Base-by-base conservation (phyloP, 1,139 yeast genomes). In the Casaregolazyma suthepensis region DNA sequence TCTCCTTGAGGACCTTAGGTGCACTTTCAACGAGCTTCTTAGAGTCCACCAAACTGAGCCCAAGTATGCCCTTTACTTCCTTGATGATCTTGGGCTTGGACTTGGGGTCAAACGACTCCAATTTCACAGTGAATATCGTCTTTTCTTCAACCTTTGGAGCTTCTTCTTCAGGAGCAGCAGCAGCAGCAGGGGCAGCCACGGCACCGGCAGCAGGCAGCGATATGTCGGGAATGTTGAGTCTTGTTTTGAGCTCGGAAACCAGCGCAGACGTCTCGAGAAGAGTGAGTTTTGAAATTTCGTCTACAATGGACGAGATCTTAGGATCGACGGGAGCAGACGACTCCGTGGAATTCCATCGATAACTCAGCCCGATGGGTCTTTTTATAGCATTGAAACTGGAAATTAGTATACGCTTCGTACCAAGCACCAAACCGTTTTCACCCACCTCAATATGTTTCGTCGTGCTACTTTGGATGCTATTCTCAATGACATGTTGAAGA, bases 11-110 rank as follows among this genome's bases (percentile, higher is more conserved):
- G 49, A 87, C 78, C 79, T 93, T 93, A 64, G 99, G 99, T 58
- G 99, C 98, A 66, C 91, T 76, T 76, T 93, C 99, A 56, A 94
- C 99, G 63, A 93, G 88, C 77, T 93, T 93, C 83, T 93, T 94
- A 58, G 97, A 88, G 70, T 93, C 99, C 57, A 93, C 99, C 63
- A 93, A 80, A 17, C 96, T 89, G 67, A 93, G 79, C 9, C 97
- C 97, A 67, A 93, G 79, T 71, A 93, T 77, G 58, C 87, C 80
- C 79, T 93, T 93, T 64, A 93, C 96, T 76, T 93, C 99, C 78
- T 93, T 93, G 72, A 93, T 94, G 70, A 93, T 82, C 85, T 93
- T 93, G 60, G 99, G 97, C 79, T 93, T 93, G 56, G 96, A 76
- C 76, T 91, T 90, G 58, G 98, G 82, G 66, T 93, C 99, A 65